Conservation (phyloP, 257 asterid species). For the Ajuga chamaepitys region DNA sequence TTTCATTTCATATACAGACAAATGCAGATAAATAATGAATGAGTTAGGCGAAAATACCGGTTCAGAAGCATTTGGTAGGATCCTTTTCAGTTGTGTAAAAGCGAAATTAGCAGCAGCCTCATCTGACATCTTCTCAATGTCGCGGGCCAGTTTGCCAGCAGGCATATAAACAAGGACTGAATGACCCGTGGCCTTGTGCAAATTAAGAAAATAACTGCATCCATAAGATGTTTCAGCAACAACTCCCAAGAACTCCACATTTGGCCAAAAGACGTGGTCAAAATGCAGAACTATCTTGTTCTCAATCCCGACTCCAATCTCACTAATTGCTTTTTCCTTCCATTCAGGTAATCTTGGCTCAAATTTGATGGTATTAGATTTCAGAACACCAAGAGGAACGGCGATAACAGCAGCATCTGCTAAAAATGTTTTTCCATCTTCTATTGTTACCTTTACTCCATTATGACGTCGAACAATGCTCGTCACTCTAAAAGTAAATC, state of each 20-base stretch:
- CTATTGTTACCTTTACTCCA: conserved; percentile 83
- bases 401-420: conserved; percentile 95
- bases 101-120: conserved; percentile 90
- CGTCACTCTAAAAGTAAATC: conserved; percentile 48
- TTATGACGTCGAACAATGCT: conserved; percentile 61
- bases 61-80: conserved; percentile 72
- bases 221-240: conserved; percentile 76
- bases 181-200: conserved; percentile 96
- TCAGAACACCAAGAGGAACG: conserved; percentile 88
- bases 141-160: conserved; percentile 87
- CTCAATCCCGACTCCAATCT: conserved; percentile 91
- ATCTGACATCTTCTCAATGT: conserved; percentile 78
- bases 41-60: conserved; percentile 49
- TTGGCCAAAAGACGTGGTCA: conserved; percentile 88
- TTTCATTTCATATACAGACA: neutral
- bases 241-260: conserved; percentile 92
- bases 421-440: conserved; percentile 68
- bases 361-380: conserved; percentile 58
- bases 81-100: conserved; percentile 59
- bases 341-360: conserved; percentile 92
- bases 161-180: conserved; percentile 97
- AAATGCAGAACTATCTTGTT: conserved; percentile 86
- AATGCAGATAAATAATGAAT: neutral
- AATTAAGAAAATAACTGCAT: conserved; percentile 92
- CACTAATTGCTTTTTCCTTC: conserved; percentile 86